Conservation (phyloP, 2,329 filamentous ascomycete genomes). For the Ascosphaera acerosa region DNA sequence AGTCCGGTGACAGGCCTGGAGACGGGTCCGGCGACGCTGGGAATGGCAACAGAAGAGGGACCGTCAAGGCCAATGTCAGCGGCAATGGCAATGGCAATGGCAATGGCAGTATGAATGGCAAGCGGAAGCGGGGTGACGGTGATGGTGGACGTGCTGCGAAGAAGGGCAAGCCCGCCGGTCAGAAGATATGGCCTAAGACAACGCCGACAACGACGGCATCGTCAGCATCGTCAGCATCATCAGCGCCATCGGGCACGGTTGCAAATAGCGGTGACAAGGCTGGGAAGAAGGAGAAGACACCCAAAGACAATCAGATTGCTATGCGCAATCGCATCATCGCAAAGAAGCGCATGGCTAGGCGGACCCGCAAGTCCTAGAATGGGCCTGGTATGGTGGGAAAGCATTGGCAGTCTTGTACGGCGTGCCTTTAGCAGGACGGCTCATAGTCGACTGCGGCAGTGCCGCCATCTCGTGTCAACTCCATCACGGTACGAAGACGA, state of each 20-base stretch:
- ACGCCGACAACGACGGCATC: too few species aligned
- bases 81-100: conserved; percentile 4
- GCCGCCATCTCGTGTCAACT: conserved; percentile 19
- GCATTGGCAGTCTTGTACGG: not conserved
- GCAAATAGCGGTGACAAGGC: not conserved
- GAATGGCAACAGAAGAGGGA: not conserved
- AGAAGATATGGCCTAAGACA: conserved; percentile 2
- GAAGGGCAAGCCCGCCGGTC: conserved; percentile 4
- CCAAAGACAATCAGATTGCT: conserved; percentile 28
- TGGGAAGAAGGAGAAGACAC: conserved; percentile 7
- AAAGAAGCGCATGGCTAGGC: conserved; percentile 54
- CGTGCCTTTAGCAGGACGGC: too few species aligned
- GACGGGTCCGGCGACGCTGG: conserved; percentile 12
- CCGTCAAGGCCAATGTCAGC: not conserved
- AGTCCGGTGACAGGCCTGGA: conserved; percentile 8
- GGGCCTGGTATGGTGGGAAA: conserved; percentile 3
- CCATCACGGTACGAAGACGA: too few species aligned
- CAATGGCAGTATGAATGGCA: conserved; percentile 7
- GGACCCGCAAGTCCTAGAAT: conserved; percentile 28
- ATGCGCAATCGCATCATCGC: conserved; percentile 56
- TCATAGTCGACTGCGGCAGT: conserved; percentile 13
- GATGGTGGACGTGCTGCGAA: conserved; percentile 4
- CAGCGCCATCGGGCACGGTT: too few species aligned
- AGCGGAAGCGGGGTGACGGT: conserved; percentile 5
- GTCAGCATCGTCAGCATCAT: too few species aligned